Evolutionary conservation across 2,329 filamentous ascomycete species (phyloP).

Genomic region (Diaporthe sp.): DNA sequence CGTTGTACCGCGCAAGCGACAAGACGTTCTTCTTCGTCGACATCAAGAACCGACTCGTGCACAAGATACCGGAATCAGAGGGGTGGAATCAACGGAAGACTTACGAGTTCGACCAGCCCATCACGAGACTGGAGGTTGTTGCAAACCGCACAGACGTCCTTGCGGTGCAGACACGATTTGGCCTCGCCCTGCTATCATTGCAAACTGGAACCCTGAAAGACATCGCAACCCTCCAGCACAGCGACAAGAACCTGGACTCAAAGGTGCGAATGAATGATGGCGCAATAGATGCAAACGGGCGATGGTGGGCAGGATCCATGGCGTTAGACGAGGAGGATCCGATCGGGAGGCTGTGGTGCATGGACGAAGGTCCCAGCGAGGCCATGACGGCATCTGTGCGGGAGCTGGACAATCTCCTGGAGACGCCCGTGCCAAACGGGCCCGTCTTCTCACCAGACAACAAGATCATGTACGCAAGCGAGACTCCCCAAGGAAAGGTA

Average conservation of each 20-base stretch:
- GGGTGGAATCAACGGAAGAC: slow-evolving; percentile 42
- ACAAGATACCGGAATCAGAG: slow-evolving; percentile 41
- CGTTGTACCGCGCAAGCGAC: slow-evolving; percentile 46
- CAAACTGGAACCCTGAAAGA: slow-evolving; percentile 42
- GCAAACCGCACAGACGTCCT: slow-evolving; percentile 42
- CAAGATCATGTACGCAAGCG: slow-evolving; percentile 36
- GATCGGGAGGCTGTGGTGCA: slow-evolving; percentile 46
- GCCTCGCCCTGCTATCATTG: slow-evolving; percentile 44
- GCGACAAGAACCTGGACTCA: slow-evolving; percentile 40
- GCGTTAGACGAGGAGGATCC: slow-evolving; percentile 44
- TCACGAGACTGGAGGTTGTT: slow-evolving; percentile 45
- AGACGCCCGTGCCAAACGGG: slow-evolving; percentile 45
- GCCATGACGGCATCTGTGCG: slow-evolving; percentile 34
- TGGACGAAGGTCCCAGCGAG: slow-evolving; percentile 35
- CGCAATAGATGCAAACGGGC: slow-evolving; percentile 43
- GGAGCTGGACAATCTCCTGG: slow-evolving; percentile 38
- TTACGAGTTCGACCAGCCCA: slow-evolving; percentile 41
- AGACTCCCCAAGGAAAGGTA: slow-evolving; percentile 37
- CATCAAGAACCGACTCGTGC: slow-evolving; percentile 46
- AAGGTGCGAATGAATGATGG: slow-evolving; percentile 48
- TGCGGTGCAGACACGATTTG: slow-evolving; percentile 44
- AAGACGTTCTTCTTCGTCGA: slow-evolving; percentile 48
- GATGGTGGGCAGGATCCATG: slow-evolving; percentile 48
- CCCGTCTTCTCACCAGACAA: slow-evolving; percentile 47
- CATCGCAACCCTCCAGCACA: slow-evolving; percentile 41